Conservation (phyloP, 2,329 filamentous ascomycete species). For the Aspergillus aculeatus region DNA sequence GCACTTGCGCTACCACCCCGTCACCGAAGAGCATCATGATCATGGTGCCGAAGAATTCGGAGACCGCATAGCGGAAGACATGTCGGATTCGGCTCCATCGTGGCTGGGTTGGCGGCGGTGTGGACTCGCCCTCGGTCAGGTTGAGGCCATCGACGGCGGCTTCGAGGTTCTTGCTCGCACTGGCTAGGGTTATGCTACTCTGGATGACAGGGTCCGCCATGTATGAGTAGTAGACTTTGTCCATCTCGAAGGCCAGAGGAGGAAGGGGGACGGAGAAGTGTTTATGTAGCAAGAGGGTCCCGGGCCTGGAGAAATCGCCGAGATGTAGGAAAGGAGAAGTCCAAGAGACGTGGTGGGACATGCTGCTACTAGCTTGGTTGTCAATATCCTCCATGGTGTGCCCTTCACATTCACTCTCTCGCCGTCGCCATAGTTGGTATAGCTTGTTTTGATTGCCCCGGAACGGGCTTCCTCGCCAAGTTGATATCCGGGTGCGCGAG, state of each 20-base stretch:
- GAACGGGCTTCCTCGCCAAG: background rate
- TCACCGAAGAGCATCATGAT: constrained; percentile 68
- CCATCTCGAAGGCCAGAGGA: background rate
- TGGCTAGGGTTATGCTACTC: background rate
- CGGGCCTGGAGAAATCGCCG: background rate
- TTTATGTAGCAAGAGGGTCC: background rate
- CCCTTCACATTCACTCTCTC: background rate
- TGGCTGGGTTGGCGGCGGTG: constrained; percentile 23
- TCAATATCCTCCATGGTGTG: background rate
- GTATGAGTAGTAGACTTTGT: background rate
- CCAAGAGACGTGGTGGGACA: background rate
- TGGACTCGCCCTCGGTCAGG: background rate
- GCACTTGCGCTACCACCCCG: constrained; percentile 68
- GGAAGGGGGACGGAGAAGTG: background rate
- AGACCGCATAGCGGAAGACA: constrained; percentile 58
- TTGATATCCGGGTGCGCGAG: background rate
- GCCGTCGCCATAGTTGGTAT: background rate
- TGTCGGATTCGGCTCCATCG: constrained; percentile 57
- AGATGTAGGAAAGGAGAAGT: background rate
- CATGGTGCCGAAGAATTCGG: constrained; percentile 68
- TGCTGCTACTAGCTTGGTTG: background rate
- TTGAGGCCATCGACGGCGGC: background rate
- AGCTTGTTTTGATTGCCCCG: background rate
- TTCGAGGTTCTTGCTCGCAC: background rate
- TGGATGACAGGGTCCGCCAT: background rate